phyloP scores from a whole-genome alignment of 768 basidiomycete species.

The Leccinum disarticulatum region DNA sequence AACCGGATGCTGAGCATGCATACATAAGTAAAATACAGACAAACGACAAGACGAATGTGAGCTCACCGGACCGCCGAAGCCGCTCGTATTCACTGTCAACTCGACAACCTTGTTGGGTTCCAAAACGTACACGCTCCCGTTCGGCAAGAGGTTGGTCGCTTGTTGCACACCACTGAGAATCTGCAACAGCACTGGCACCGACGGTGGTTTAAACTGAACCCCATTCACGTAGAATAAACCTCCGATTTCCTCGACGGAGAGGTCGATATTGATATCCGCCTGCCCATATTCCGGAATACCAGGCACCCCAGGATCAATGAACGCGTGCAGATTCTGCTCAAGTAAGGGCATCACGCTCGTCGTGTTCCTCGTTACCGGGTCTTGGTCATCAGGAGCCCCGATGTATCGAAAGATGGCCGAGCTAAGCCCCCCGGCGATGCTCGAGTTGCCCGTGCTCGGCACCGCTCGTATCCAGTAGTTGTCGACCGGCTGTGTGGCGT shows the following conservation, averaged over 20 bases:
- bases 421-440: not conserved
- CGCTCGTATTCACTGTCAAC: not conserved
- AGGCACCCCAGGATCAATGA: not conserved
- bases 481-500: slow-evolving; percentile 36
- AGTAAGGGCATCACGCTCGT: not conserved
- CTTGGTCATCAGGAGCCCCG: not conserved
- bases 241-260: not conserved
- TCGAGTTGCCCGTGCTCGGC: not conserved
- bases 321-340: not conserved
- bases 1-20: not conserved
- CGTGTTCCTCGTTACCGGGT: not conserved
- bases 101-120: not conserved
- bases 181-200: not conserved
- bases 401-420: not conserved
- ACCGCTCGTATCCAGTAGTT: slow-evolving; percentile 58
- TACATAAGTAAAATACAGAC: not conserved
- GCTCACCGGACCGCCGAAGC: not conserved
- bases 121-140: not conserved
- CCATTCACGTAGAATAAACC: not conserved
- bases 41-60: not conserved
- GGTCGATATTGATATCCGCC: not conserved
- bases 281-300: not conserved
- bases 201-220: not conserved
- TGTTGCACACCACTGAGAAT: not conserved
- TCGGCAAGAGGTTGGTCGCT: not conserved